Base-by-base conservation (phyloP, 495 filamentous ascomycete genomes). In the Penicillium lagena region DNA sequence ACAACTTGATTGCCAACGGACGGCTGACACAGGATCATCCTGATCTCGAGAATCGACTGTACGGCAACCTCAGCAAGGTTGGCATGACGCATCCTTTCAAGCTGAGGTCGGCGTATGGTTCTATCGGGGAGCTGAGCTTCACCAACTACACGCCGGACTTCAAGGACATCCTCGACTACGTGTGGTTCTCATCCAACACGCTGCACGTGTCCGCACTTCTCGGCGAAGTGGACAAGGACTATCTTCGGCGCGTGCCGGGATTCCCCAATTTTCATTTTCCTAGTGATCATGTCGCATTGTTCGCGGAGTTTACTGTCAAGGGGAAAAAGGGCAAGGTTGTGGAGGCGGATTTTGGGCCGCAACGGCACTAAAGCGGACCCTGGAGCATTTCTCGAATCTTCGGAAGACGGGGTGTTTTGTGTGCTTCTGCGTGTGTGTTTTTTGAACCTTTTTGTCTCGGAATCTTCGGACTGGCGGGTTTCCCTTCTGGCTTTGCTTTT, bases 241-340 rank as follows among this genome's bases (percentile, higher is more conserved):
- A 97, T 64, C 82, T 98, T 45, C 82, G 85, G 52, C 77, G 82
- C 37, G 89, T 96, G 6, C 93, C 93, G 4, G 93, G 93, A 1
- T 98, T 97, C 66, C 93, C 93, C 9, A 95, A 97, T 55, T 90
- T 86, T 60, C 93, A 97, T 68, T 96, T 96, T 70, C 94, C 94
- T 1, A 93, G 89, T 63, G 93, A 98, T 64, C 93, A 98, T 67
- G 79, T 98, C 54, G 86, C 90, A 64, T 79, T 98, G 54, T 80
- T 89, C 69, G 85, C 87, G 44, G 89, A 97, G 68, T 96, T 96
- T 66, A 76, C 82, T 45, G 82, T 97, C 67, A 96, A 96, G 69
- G 77, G 78, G 17, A 96, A 94, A 71, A 86, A 93, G 60, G 85
- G 81, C 61, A 90, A 90, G 70, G 70, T 73, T 55, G 70, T 79